Evolutionary conservation across 352 stramenopile species (phyloP), one percentile per base, ranked within the genome.

Genomic region (Lagenidium giganteum): DNA sequence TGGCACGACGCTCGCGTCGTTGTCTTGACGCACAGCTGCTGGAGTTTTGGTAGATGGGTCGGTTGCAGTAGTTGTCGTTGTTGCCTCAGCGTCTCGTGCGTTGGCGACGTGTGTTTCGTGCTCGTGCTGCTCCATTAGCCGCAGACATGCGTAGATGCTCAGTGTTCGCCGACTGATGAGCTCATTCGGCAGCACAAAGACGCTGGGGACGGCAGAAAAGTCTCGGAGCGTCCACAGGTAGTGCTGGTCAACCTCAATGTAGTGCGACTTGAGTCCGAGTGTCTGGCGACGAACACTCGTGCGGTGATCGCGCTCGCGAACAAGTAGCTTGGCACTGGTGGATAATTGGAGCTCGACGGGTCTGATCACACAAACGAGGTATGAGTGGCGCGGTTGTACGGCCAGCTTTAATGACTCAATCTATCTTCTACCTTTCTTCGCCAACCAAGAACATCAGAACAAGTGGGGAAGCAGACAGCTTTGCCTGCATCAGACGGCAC

Each of bases 341-440:
- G 68, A 66, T 0, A 85, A 42, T 21, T 78, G 58, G 2, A 85
- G 42, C 25, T 82, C 63, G 12, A 69, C 37, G 7, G 54, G 57
- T 36, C 71, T 84, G 34, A 34, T 3, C 4, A 41, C 39, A 33
- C 22, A 59, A 31, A 18, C 9, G 47, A 17, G 20, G 4, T 30
- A 21, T 21, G 17, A 40, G 20, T 56, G 49, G 66, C n/a, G n/a
- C n/a, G n/a, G n/a, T n/a, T n/a, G n/a, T n/a, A n/a, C n/a, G n/a
- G n/a, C n/a, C n/a, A n/a, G n/a, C n/a, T n/a, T n/a, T n/a, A n/a
- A n/a, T n/a, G n/a, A n/a, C n/a, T n/a, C n/a, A n/a, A n/a, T n/a
- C n/a, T n/a, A n/a, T n/a, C n/a, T n/a, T n/a, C 34, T 70, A 82
- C 72, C 65, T 63, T 64, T 82, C 64, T 34, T 67, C 52, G 8